phyloP scores from a whole-genome alignment of 2,329 filamentous ascomycete species.

The Capronia epimyces region DNA sequence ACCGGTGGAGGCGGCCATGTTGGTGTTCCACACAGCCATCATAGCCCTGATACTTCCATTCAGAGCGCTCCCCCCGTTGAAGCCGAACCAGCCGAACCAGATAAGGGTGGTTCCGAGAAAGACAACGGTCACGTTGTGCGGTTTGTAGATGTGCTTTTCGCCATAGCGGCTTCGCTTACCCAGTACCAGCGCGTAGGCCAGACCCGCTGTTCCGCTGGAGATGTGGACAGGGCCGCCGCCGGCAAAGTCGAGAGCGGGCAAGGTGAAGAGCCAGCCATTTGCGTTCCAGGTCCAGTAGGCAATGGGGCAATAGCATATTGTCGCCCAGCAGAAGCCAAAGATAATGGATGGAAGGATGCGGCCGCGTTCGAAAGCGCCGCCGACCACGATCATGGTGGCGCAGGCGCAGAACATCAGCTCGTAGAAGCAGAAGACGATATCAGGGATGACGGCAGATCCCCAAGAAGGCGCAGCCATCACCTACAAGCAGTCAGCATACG shows the following conservation, averaged over 20 bases:
- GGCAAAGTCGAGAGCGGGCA: constrained; percentile 68
- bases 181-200: constrained; percentile 68
- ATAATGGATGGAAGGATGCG: constrained; percentile 59
- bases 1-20: constrained; percentile 74
- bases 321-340: constrained; percentile 68
- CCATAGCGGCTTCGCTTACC: constrained; percentile 59
- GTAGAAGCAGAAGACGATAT: constrained; percentile 63
- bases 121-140: constrained; percentile 69
- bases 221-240: constrained; percentile 72
- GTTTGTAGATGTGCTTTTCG: constrained; percentile 48
- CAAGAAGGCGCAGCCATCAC: constrained; percentile 52
- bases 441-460: constrained; percentile 53
- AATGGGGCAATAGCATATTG: constrained; percentile 63
- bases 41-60: constrained; percentile 76
- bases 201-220: constrained; percentile 63
- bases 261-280: constrained; percentile 64
- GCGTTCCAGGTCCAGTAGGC: constrained; percentile 75
- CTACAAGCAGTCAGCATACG: constrained; percentile 6
- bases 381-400: constrained; percentile 58
- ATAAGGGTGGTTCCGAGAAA: constrained; percentile 59
- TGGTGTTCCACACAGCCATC: constrained; percentile 81
- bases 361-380: constrained; percentile 60
- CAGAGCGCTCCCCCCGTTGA: constrained; percentile 84
- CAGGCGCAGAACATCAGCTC: constrained; percentile 57
- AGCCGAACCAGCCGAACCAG: constrained; percentile 70